phyloP scores from a whole-genome alignment of 164 flowering plant genomes.

The Vitis rupestris region DNA sequence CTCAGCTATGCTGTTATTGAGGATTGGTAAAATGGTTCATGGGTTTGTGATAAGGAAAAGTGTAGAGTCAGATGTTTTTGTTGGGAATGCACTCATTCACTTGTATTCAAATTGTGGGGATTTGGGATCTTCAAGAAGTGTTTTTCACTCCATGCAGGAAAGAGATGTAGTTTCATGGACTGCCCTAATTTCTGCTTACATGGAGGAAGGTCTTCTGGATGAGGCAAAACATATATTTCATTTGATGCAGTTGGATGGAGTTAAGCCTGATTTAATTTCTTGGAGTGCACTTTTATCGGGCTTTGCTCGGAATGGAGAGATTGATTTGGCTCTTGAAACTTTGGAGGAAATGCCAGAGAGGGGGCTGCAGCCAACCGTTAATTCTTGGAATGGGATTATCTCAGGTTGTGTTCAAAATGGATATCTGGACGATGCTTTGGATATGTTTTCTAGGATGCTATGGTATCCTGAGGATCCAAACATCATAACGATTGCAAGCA shows the following conservation, averaged over 20 bases:
- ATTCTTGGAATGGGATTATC: slow-evolving; percentile 52
- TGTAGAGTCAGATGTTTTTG: slow-evolving; percentile 34
- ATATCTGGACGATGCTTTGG: slow-evolving; percentile 38
- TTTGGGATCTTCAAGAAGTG: slow-evolving; percentile 26
- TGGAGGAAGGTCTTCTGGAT: slow-evolving; percentile 37
- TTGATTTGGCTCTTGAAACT: slow-evolving; percentile 28
- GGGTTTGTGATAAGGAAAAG: slow-evolving; percentile 37
- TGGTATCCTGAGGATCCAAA: slow-evolving; percentile 28
- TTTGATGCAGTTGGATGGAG: slow-evolving; percentile 36
- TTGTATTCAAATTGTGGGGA: slow-evolving; percentile 48
- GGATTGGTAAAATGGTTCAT: slow-evolving; percentile 42
- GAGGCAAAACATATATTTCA: slow-evolving; percentile 38
- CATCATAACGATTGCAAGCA: slow-evolving; percentile 37
- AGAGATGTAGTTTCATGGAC: slow-evolving; percentile 61
- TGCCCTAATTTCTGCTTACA: slow-evolving; percentile 36
- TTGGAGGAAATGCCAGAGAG: slow-evolving; percentile 38
- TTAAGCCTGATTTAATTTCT: slow-evolving; percentile 46
- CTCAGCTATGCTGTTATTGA: slow-evolving; percentile 23
- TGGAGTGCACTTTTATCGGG: slow-evolving; percentile 53
- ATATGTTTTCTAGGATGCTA: slow-evolving; percentile 31
- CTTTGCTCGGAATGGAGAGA: slow-evolving; percentile 41
- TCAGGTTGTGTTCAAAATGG: slow-evolving; percentile 45
- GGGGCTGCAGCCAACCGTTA: slow-evolving; percentile 39
- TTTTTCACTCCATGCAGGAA: slow-evolving; percentile 37
- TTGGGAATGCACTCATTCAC: slow-evolving; percentile 50